Base-by-base conservation (phyloP, 352 stramenopile genomes). In the Phytophthora aleatoria region DNA sequence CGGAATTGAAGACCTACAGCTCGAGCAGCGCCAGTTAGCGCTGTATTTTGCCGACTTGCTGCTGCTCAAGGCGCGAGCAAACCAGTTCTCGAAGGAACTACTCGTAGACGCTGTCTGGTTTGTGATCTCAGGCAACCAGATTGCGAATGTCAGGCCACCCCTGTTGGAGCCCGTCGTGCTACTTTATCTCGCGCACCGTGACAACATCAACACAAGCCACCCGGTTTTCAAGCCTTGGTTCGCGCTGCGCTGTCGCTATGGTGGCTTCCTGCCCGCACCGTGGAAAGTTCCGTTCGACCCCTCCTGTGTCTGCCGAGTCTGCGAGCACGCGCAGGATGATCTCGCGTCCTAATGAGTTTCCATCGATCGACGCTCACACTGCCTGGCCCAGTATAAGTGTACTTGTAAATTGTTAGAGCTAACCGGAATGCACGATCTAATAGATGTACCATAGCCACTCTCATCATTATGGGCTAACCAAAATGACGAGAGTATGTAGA, bases 171-270 rank as follows among this genome's bases (percentile, higher is more conserved):
- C 78, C 0, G 80, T 91, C 8, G 65, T 91, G 28, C 61, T 89
- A 20, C 65, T 91, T 28, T 89, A 83, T 42, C 76, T 90, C 8
- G 72, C 77, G 9, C 82, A 91, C 38, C 74, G 76, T 13, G 80
- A 91, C 67, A 87, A 84, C 47, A 88, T 91, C 52, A 84, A 91
- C 59, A 71, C 79, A n/a, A 70, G 61, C 26, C 78, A 88, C 49
- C 5, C 56, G 0, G 64, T 71, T 20, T 88, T 69, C 62, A 82
- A 84, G 64, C 61, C 71, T 20, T 87, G 79, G 78, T 89, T 89
- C 42, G 82, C 82, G n/a, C 49, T 91, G 36, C 82, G 82, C 15
- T 91, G 82, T 45, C 73, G 83, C 48, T 88, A 87, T 64, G 80
- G 80, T 13, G 50, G 63, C 27, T 72, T 72, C 47, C 59, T 91